Percentiles rank a stretch among this genome's conserved stretches.
Conservation (phyloP, 2,329 filamentous ascomycete species). For the Claviceps africana region DNA sequence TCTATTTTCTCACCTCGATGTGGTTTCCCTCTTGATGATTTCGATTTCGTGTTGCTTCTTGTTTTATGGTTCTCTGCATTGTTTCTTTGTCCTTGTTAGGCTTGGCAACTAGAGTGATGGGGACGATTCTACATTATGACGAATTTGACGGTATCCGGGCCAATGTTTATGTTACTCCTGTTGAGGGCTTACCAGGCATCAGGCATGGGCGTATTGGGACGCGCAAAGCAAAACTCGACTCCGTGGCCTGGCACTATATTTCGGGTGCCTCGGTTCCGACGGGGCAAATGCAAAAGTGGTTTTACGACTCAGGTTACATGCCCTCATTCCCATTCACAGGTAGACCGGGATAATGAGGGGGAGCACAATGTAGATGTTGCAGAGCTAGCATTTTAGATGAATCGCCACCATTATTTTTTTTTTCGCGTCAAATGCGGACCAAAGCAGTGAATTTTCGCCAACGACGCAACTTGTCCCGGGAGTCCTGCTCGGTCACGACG, state of each 20-base stretch:
- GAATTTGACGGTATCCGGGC: not conserved
- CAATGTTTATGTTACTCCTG: not conserved
- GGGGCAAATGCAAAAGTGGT: not conserved
- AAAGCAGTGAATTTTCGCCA: not conserved
- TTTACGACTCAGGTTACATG: not conserved
- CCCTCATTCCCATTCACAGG: not conserved
- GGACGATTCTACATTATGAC: not conserved
- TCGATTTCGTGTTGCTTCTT: too few species aligned
- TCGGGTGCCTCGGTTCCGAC: not conserved
- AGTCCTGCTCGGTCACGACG: too few species aligned
- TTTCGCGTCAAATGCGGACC: not conserved
- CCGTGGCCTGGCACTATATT: not conserved
- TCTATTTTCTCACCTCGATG: not conserved
- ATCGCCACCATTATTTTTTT: not conserved
- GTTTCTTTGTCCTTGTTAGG: not conserved
- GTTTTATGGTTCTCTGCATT: not conserved
- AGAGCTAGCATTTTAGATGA: not conserved
- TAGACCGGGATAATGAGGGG: not conserved
- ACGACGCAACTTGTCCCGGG: too few species aligned
- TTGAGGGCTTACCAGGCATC: not conserved
- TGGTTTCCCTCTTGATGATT: not conserved
- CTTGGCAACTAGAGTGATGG: not conserved
- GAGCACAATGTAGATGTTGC: not conserved
- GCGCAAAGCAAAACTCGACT: not conserved
- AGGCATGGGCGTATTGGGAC: not conserved